A percentile compares a stretch with the other conserved stretches of the same genome.
phyloP scores from a whole-genome alignment of 2,329 filamentous ascomycete genomes.

The Pseudogymnoascus sp. region DNA sequence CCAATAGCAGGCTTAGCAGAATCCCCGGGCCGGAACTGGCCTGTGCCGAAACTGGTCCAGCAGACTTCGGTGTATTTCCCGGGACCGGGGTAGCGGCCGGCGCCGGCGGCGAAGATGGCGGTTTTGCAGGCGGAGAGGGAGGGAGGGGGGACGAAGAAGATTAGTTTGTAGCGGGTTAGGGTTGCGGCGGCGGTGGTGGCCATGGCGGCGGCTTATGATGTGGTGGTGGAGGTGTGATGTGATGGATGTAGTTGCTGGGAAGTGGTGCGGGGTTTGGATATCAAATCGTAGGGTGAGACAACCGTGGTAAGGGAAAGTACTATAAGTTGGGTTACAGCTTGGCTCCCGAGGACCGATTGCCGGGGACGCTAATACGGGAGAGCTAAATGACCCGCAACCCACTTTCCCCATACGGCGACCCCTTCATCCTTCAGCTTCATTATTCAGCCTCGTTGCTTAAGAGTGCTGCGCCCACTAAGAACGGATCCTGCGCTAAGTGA shows the following conservation, averaged over 20 bases:
- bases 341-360: background rate
- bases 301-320: background rate
- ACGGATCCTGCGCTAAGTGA: background rate
- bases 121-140: conserved; percentile 43
- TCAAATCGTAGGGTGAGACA: background rate
- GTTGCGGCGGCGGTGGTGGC: background rate
- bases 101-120: conserved; percentile 51
- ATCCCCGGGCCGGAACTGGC: conserved; percentile 58
- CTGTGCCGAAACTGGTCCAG: conserved; percentile 46
- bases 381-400: background rate
- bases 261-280: background rate
- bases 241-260: background rate
- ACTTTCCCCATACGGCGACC: background rate
- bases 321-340: background rate
- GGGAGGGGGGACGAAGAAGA: conserved; percentile 43
- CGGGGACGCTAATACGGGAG: background rate
- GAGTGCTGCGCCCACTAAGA: background rate
- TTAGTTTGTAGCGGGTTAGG: conserved; percentile 31
- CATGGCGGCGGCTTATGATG: background rate
- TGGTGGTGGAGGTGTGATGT: background rate
- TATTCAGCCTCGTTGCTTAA: background rate
- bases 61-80: conserved; percentile 50
- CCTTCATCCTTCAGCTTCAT: background rate
- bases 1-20: conserved; percentile 58
- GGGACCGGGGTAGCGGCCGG: conserved; percentile 40